These are phyloP conservation scores for Xylaria sp. DNA, from an alignment of 2,329 filamentous ascomycete genomes.

Conservation along the genomic window DNA sequence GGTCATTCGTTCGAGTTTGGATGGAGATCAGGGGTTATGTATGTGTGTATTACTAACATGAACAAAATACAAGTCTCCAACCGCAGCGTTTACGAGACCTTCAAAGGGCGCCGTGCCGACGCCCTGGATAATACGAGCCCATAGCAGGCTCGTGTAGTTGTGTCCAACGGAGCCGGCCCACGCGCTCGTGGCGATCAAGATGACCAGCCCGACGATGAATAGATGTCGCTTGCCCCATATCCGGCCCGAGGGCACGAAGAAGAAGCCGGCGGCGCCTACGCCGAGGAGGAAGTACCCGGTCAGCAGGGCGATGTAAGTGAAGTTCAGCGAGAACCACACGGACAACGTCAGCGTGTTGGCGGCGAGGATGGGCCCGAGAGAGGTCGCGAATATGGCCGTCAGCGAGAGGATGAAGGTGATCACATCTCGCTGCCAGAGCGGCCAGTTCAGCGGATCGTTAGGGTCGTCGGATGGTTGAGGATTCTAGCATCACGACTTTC, in stretches of 20 bases:
- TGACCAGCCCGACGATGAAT: slow-evolving; percentile 79
- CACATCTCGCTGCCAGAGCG: slow-evolving; percentile 83
- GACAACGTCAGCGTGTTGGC: slow-evolving; percentile 86
- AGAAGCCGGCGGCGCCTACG: slow-evolving; percentile 80
- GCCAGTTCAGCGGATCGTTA: slow-evolving; percentile 89
- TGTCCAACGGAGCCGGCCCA: slow-evolving; percentile 80
- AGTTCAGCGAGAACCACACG: slow-evolving; percentile 70
- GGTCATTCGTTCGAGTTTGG: background rate
- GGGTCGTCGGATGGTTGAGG: slow-evolving; percentile 92
- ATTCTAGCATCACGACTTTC: slow-evolving; percentile 51
- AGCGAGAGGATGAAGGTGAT: slow-evolving; percentile 83
- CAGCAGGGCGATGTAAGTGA: slow-evolving; percentile 82
- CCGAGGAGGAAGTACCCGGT: slow-evolving; percentile 91
- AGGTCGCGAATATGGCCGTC: slow-evolving; percentile 83
- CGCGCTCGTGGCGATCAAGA: slow-evolving; percentile 77
- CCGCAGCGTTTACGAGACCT: slow-evolving; percentile 85
- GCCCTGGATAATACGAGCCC: slow-evolving; percentile 85
- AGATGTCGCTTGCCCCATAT: slow-evolving; percentile 94
- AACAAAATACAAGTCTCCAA: slow-evolving; percentile 91
- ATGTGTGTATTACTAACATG: slow-evolving; percentile 67
- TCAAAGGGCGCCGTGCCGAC: slow-evolving; percentile 90
- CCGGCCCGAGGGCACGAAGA: slow-evolving; percentile 87
- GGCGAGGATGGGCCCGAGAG: slow-evolving; percentile 86
- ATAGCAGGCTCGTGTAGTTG: slow-evolving; percentile 78
- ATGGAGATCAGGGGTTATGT: background rate